These are phyloP conservation scores for Russula emetica DNA, from an alignment of 768 basidiomycete species.

Conservation along the genomic window DNA sequence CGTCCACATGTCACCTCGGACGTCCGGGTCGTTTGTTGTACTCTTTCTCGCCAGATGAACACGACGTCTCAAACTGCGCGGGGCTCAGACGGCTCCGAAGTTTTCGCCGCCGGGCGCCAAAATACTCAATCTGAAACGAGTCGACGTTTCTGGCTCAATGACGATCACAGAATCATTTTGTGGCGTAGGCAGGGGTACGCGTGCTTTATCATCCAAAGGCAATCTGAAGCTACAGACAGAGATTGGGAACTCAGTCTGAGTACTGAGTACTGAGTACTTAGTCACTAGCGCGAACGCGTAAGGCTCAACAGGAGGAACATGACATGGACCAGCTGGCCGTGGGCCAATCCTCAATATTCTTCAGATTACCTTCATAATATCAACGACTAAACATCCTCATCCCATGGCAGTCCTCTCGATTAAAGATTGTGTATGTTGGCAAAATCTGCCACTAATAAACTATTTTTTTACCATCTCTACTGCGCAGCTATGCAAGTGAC, in stretches of 20 bases:
- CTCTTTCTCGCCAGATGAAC: neutral
- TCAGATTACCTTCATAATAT: neutral
- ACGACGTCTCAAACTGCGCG: neutral
- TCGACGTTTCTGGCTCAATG: neutral
- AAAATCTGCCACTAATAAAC: too few species aligned
- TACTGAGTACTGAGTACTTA: too few species aligned
- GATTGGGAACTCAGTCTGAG: too few species aligned
- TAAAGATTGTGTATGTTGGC: neutral
- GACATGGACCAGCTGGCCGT: neutral
- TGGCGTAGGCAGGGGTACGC: neutral
- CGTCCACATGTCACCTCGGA: neutral
- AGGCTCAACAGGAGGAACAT: too few species aligned
- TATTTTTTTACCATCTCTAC: too few species aligned
- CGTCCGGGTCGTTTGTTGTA: neutral
- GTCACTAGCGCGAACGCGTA: too few species aligned
- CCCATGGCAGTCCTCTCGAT: neutral
- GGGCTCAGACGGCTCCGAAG: neutral
- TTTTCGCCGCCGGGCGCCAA: neutral
- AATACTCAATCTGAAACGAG: neutral
- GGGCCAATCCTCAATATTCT: neutral
- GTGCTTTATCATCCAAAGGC: neutral
- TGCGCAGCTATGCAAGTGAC: neutral
- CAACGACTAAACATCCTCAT: neutral
- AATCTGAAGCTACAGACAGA: rapidly evolving
- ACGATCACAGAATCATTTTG: neutral